Evolutionary conservation across 805 yeast genomes (phyloP).

Genomic region (Millerozyma acaciae): DNA sequence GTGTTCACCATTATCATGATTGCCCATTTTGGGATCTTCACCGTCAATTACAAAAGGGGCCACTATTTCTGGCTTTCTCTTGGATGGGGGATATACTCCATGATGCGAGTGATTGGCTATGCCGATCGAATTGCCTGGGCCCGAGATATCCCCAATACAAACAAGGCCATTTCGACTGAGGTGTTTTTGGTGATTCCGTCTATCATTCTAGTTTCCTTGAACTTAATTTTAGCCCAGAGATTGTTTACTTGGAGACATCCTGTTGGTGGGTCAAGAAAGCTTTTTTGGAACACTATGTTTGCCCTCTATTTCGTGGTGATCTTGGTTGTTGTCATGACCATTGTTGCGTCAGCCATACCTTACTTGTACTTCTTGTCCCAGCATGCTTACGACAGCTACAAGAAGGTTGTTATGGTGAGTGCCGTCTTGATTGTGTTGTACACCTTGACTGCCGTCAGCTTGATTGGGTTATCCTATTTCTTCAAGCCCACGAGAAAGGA

Average conservation of each 20-base stretch:
- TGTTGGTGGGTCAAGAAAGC: constrained; percentile 50
- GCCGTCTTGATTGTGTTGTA: constrained; percentile 37
- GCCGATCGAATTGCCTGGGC: constrained; percentile 59
- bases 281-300: constrained; percentile 50
- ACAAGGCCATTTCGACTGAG: constrained; percentile 52
- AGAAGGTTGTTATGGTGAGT: constrained; percentile 26
- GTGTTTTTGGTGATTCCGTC: constrained; percentile 55
- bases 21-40: constrained; percentile 47
- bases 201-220: constrained; percentile 52
- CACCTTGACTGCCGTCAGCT: constrained; percentile 47
- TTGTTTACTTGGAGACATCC: constrained; percentile 77
- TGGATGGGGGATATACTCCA: constrained; percentile 49
- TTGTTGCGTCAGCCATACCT: constrained; percentile 60
- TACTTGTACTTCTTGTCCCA: constrained; percentile 51
- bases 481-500: constrained; percentile 54
- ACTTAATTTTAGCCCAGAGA: constrained; percentile 65
- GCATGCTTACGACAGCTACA: constrained; percentile 16
- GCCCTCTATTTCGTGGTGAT: constrained; percentile 48
- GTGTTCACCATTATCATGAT: constrained; percentile 45
- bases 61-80: constrained; percentile 56
- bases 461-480: constrained; percentile 49
- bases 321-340: constrained; percentile 58
- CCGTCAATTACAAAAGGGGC: constrained; percentile 47
- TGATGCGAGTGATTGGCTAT: constrained; percentile 55
- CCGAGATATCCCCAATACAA: constrained; percentile 38